A percentile compares a stretch with the other conserved stretches of the same genome.
These are phyloP conservation scores for Jaapia argillacea DNA, from an alignment of 768 basidiomycete species.

Conservation along the genomic window DNA sequence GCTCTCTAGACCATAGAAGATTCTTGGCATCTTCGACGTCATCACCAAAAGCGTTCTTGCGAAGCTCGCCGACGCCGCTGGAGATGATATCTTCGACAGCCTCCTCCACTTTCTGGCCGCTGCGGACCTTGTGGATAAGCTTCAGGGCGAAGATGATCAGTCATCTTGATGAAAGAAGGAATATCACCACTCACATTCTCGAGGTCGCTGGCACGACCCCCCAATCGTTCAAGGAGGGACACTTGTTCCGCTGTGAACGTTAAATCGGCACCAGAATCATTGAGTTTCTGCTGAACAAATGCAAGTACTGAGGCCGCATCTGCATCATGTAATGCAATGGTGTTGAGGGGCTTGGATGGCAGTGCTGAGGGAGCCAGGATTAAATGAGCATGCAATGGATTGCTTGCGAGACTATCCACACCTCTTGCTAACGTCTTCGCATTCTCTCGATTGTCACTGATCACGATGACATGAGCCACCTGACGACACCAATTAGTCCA, in stretches of 20 bases:
- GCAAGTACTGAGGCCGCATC: conserved; percentile 69
- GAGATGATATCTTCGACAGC: conserved; percentile 87
- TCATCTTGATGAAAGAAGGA: not conserved
- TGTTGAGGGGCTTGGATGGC: conserved; percentile 72
- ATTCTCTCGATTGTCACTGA: conserved; percentile 86
- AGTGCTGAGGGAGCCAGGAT: conserved; percentile 39
- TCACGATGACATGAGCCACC: conserved; percentile 87
- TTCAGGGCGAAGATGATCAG: conserved; percentile 15
- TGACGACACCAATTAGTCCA: conserved; percentile 17
- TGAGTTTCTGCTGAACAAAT: conserved; percentile 74
- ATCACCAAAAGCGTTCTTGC: conserved; percentile 91
- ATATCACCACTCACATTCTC: conserved; percentile 50
- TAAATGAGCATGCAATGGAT: not conserved
- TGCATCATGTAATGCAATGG: conserved; percentile 78
- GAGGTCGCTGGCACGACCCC: conserved; percentile 86
- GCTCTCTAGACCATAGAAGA: conserved; percentile 76
- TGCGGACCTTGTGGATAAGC: conserved; percentile 81
- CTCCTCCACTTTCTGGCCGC: conserved; percentile 59
- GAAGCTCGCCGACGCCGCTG: conserved; percentile 70
- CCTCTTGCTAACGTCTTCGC: conserved; percentile 78
- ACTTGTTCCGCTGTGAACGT: conserved; percentile 48
- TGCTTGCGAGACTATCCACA: conserved; percentile 16
- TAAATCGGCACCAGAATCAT: conserved; percentile 40
- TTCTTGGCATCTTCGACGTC: conserved; percentile 81
- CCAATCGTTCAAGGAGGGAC: conserved; percentile 60